These are phyloP conservation scores for Xylaria acuta DNA, from an alignment of 495 filamentous ascomycete genomes.

Conservation along the genomic window DNA sequence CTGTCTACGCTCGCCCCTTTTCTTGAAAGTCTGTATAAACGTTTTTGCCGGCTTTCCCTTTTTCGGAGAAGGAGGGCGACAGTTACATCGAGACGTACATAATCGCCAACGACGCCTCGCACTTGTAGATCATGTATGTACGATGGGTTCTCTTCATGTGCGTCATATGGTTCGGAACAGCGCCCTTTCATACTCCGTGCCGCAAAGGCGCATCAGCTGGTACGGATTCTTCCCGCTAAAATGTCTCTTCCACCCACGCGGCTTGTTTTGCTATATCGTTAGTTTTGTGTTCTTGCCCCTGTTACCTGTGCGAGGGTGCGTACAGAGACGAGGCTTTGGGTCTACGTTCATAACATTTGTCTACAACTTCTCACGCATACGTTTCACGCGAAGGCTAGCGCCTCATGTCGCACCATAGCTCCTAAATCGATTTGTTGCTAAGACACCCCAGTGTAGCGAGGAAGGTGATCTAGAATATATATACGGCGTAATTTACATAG, in stretches of 20 bases:
- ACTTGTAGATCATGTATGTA: constrained; percentile 20
- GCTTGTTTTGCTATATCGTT: background rate
- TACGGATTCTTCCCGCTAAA: background rate
- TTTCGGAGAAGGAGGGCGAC: background rate
- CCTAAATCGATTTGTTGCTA: background rate
- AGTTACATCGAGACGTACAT: constrained; percentile 18
- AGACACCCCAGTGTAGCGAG: background rate
- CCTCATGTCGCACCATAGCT: constrained; percentile 9
- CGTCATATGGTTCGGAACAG: constrained; percentile 9
- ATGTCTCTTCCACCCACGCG: background rate
- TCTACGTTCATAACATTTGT: too few species aligned
- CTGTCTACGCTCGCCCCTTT: background rate
- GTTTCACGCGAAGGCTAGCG: background rate
- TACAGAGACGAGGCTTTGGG: background rate
- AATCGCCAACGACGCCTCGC: background rate
- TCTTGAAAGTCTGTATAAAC: background rate
- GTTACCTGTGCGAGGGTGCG: background rate
- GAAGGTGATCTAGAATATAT: background rate
- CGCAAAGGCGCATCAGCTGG: constrained; percentile 20
- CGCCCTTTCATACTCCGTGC: background rate
- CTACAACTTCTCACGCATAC: background rate
- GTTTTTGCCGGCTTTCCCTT: background rate
- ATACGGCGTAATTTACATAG: constrained; percentile 4
- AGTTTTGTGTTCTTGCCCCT: background rate
- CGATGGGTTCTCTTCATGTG: constrained; percentile 12